phyloP scores from a whole-genome alignment of 176 grass and related monocot genomes.

The Aegilops longissima region DNA sequence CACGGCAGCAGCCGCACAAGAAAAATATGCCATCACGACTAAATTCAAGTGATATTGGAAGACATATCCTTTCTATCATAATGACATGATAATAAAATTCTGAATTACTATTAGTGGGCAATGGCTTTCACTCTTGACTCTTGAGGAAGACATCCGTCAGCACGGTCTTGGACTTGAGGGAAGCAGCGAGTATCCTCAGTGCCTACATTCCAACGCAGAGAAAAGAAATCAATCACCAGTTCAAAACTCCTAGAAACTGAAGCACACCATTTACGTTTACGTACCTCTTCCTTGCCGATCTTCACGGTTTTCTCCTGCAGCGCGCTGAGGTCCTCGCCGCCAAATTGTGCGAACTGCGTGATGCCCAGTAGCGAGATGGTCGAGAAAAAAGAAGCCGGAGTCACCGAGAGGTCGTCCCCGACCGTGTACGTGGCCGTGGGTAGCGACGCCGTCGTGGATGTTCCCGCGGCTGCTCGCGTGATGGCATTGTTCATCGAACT shows the following conservation, averaged over 20 bases:
- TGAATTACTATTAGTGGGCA: neutral
- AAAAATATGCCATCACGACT: neutral
- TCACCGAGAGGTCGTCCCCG: slow-evolving; percentile 9
- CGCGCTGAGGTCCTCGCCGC: slow-evolving; percentile 5
- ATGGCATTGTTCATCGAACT: no score
- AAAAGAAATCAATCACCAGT: neutral
- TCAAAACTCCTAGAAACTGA: neutral
- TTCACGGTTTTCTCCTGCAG: slow-evolving; percentile 10
- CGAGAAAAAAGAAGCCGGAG: neutral
- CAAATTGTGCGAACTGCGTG: neutral
- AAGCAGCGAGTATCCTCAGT: slow-evolving; percentile 22
- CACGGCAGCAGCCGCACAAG: no score
- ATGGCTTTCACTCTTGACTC: neutral
- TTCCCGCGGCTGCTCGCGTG: neutral
- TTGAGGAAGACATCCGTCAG: slow-evolving; percentile 36
- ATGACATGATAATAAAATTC: neutral
- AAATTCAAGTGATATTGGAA: neutral
- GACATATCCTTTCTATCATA: neutral
- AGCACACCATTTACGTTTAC: neutral
- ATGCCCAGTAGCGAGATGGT: neutral
- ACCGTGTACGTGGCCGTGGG: neutral
- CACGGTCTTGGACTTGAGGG: slow-evolving; percentile 26
- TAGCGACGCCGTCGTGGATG: neutral
- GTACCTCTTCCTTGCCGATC: slow-evolving; percentile 39
- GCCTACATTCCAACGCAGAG: neutral